These are phyloP conservation scores for Monosporascus sp. DNA, from an alignment of 2,329 filamentous ascomycete species.

Conservation along the genomic window DNA sequence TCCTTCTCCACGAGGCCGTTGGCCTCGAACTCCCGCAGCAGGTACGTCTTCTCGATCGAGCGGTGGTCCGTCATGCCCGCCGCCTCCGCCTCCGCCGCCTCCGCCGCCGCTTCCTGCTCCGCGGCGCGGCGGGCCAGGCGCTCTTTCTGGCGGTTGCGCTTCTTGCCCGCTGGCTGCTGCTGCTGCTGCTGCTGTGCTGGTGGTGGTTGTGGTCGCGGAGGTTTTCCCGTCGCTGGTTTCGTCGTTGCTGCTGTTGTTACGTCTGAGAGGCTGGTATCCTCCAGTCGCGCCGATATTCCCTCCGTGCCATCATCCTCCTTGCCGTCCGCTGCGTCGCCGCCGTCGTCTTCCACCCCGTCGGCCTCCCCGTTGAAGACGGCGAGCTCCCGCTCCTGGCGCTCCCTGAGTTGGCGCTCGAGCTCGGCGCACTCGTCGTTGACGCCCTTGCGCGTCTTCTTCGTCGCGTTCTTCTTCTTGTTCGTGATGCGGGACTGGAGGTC, in stretches of 20 bases:
- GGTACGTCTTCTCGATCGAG: slow-evolving; percentile 61
- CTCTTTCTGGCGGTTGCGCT: slow-evolving; percentile 87
- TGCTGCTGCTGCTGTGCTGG: slow-evolving; percentile 13
- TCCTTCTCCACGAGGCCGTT: slow-evolving; percentile 67
- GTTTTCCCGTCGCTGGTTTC: background rate
- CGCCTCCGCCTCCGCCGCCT: slow-evolving; percentile 70
- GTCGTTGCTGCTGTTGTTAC: background rate
- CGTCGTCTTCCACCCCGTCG: background rate
- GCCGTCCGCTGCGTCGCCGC: slow-evolving; percentile 7
- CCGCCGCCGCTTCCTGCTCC: slow-evolving; percentile 66
- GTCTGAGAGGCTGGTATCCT: slow-evolving; percentile 9
- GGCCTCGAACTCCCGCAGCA: slow-evolving; percentile 61
- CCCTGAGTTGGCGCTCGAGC: slow-evolving; percentile 60
- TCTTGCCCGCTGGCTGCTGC: slow-evolving; percentile 44
- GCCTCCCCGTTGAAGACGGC: slow-evolving; percentile 32
- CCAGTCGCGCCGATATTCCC: slow-evolving; percentile 13
- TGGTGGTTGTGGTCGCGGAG: slow-evolving; percentile 11
- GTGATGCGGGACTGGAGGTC: slow-evolving; percentile 82
- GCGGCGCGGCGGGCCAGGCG: slow-evolving; percentile 83
- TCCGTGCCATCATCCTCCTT: slow-evolving; percentile 14
- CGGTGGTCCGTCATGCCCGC: slow-evolving; percentile 67
- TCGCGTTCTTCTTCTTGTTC: slow-evolving; percentile 94
- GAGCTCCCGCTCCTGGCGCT: slow-evolving; percentile 60
- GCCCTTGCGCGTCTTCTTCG: slow-evolving; percentile 75
- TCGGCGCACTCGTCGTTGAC: slow-evolving; percentile 71